Evolutionary conservation across 768 basidiomycete genomes (phyloP).

Genomic region (Russula emetica): DNA sequence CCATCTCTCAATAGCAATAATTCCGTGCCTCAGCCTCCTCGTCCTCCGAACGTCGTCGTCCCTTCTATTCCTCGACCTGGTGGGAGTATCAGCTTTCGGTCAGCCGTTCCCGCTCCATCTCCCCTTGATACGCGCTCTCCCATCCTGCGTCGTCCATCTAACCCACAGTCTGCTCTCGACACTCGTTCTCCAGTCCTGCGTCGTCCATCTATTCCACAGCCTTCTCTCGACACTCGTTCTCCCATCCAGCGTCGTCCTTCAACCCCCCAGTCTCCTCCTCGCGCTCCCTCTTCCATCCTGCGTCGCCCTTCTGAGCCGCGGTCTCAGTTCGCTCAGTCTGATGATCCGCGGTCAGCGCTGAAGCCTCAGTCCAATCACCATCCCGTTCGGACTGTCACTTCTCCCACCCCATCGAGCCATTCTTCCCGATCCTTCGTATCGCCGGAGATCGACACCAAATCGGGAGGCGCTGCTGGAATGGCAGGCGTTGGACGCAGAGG

Average conservation of each 20-base stretch:
- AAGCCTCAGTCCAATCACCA: not conserved
- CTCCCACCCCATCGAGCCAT: constrained; percentile 20
- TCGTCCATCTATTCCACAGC: not conserved
- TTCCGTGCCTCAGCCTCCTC: not conserved
- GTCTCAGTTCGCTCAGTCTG: not conserved
- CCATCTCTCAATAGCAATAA: not conserved
- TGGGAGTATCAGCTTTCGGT: constrained; percentile 27
- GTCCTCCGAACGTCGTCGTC: not conserved
- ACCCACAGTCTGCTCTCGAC: constrained; percentile 9
- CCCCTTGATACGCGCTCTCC: not conserved
- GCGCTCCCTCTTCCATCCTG: not conserved
- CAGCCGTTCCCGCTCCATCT: constrained; percentile 25
- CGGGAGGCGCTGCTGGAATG: constrained; percentile 78
- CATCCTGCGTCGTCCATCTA: not conserved
- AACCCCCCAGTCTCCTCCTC: constrained; percentile 8
- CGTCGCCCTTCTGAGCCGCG: not conserved
- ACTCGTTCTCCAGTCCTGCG: not conserved
- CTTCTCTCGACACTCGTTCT: constrained; percentile 12
- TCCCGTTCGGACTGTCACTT: constrained; percentile 9
- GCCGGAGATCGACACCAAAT: constrained; percentile 60
- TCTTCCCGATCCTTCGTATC: constrained; percentile 10
- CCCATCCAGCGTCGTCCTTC: constrained; percentile 16
- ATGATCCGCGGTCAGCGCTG: constrained; percentile 12
- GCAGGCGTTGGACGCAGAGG: constrained; percentile 86
- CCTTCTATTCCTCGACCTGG: not conserved